Evolutionary conservation across 306 rosid species (phyloP).

Genomic region (Coriaria nepalensis): DNA sequence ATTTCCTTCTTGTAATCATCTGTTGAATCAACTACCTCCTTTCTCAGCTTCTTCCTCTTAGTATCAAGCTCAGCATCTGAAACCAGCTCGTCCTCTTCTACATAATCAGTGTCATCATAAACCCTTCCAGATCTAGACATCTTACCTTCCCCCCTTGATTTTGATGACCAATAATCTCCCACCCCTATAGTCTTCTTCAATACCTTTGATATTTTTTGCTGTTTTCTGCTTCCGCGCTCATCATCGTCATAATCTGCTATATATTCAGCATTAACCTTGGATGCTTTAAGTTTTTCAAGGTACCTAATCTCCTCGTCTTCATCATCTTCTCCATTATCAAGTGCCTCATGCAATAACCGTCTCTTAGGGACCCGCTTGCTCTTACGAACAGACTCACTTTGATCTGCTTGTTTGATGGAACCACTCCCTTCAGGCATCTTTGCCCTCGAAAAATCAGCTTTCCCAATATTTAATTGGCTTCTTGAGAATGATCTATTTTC

Average conservation of each 20-base stretch:
- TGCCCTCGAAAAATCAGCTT: conserved; percentile 4
- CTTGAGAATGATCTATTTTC: conserved; percentile 9
- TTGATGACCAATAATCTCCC: conserved; percentile 14
- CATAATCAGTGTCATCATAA: conserved; percentile 18
- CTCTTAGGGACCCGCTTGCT: conserved; percentile 29
- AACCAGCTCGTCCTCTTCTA: conserved; percentile 15
- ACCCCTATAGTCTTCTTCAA: conserved; percentile 12
- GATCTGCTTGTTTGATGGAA: neutral
- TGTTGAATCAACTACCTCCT: neutral
- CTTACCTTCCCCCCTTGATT: conserved; percentile 22
- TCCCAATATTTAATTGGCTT: conserved; percentile 6
- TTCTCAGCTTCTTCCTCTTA: conserved; percentile 26
- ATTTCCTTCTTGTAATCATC: conserved; percentile 8
- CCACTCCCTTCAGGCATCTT: conserved; percentile 4
- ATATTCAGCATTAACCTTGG: conserved; percentile 14
- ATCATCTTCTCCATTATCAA: conserved; percentile 11
- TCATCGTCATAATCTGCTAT: conserved; percentile 17
- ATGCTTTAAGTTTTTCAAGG: conserved; percentile 21
- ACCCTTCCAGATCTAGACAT: conserved; percentile 19
- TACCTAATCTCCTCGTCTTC: conserved; percentile 24
- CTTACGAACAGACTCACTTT: conserved; percentile 19
- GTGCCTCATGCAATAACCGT: conserved; percentile 15
- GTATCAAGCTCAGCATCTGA: conserved; percentile 25
- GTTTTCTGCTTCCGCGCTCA: conserved; percentile 22
- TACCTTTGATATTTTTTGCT: conserved; percentile 20